Percentiles rank a stretch among this genome's conserved stretches.
phyloP scores from a whole-genome alignment of 2,329 filamentous ascomycete genomes.

The Pseudogymnoascus pannorum region DNA sequence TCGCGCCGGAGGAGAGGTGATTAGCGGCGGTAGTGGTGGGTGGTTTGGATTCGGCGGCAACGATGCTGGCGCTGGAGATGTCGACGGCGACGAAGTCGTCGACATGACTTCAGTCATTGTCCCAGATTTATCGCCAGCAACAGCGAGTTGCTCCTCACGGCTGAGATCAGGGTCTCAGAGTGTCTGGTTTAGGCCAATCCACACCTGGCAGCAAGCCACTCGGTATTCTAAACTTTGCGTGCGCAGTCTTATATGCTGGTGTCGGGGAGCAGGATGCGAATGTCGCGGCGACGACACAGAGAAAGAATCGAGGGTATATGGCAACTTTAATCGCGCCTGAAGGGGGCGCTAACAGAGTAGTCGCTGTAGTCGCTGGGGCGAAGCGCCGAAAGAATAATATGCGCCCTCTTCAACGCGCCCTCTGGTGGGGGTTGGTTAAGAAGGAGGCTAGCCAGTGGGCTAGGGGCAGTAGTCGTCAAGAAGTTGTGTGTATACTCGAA shows the following conservation, averaged over 20 bases:
- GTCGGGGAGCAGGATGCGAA: neutral
- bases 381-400: constrained; percentile 4
- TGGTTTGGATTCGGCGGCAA: constrained; percentile 44
- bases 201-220: neutral
- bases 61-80: constrained; percentile 43
- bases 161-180: constrained; percentile 5
- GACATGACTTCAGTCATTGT: constrained; percentile 45
- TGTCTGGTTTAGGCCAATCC: constrained; percentile 7
- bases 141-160: constrained; percentile 4
- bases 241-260: constrained; percentile 5
- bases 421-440: neutral
- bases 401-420: constrained; percentile 3
- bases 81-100: constrained; percentile 44
- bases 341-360: neutral
- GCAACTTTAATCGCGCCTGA: constrained; percentile 5
- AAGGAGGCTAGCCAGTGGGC: neutral
- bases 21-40: constrained; percentile 47
- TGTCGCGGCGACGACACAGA: neutral
- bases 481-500: neutral
- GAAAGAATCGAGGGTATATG: neutral
- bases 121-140: constrained; percentile 7
- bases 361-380: neutral
- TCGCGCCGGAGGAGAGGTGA: constrained; percentile 47
- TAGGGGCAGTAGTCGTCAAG: neutral
- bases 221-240: neutral